These are phyloP conservation scores for Ammopiptanthus mongolicus DNA, from an alignment of 306 rosid genomes.

Conservation along the genomic window DNA sequence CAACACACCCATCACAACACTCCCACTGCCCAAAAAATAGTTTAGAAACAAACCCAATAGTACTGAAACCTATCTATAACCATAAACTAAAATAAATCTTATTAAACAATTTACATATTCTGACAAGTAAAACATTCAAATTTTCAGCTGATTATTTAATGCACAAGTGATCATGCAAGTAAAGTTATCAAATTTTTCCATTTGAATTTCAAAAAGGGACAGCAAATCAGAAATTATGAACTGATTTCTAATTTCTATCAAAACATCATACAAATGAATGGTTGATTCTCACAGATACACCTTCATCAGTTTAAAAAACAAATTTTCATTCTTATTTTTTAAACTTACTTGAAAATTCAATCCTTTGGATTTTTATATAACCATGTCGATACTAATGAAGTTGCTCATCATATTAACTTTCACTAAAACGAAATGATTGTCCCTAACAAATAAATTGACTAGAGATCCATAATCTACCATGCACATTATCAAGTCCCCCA, in stretches of 20 bases:
- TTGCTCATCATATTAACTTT: neutral
- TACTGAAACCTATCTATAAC: neutral
- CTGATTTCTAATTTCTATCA: too few relatives aligned
- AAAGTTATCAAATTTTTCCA: neutral
- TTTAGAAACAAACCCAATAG: neutral
- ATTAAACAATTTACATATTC: neutral
- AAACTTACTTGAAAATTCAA: too few relatives aligned
- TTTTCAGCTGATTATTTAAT: neutral
- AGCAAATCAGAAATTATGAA: neutral
- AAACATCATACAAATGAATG: too few relatives aligned
- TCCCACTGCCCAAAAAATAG: neutral
- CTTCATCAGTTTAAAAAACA: too few relatives aligned
- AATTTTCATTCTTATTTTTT: too few relatives aligned
- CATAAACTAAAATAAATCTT: neutral
- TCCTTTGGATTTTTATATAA: neutral
- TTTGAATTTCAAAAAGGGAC: neutral
- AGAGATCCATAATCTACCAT: neutral
- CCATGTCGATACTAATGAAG: neutral
- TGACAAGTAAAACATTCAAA: neutral
- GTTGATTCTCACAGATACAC: too few relatives aligned
- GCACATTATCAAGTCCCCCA: neutral
- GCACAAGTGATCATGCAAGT: neutral
- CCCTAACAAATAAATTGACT: neutral
- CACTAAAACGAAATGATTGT: neutral
- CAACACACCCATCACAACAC: neutral